These are phyloP conservation scores for Niebla homalea DNA, from an alignment of 495 filamentous ascomycete species.

Conservation along the genomic window DNA sequence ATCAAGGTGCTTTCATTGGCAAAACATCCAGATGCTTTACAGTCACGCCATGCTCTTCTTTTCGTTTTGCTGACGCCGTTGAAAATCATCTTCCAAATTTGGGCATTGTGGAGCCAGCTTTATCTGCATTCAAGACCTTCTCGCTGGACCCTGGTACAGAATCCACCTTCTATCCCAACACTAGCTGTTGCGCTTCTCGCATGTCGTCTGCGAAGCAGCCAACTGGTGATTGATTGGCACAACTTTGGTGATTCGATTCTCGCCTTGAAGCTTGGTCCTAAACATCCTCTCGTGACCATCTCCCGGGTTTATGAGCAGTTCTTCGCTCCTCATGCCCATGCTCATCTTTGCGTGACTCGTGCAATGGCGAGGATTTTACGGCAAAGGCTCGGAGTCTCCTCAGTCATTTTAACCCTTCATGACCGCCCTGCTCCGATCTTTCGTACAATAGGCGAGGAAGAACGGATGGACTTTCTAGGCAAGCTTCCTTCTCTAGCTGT, in stretches of 20 bases:
- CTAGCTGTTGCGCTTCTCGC: constrained; percentile 58
- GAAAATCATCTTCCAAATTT: constrained; percentile 76
- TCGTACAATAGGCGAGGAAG: constrained; percentile 44
- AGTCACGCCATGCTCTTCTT: constrained; percentile 55
- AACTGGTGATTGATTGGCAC: constrained; percentile 92
- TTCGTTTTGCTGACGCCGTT: constrained; percentile 71
- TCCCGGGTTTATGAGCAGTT: constrained; percentile 63
- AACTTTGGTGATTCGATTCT: constrained; percentile 98
- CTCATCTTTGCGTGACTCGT: constrained; percentile 75
- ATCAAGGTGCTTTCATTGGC: constrained; percentile 57
- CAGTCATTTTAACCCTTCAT: constrained; percentile 61
- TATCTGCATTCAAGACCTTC: constrained; percentile 58
- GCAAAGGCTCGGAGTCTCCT: constrained; percentile 44
- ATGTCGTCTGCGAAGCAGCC: constrained; percentile 66
- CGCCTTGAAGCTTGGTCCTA: constrained; percentile 44
- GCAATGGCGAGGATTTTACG: constrained; percentile 70
- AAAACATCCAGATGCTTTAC: constrained; percentile 45
- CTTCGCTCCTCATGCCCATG: constrained; percentile 53
- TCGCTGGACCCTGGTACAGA: constrained; percentile 81
- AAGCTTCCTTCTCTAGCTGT: constrained; percentile 23
- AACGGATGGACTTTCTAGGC: constrained; percentile 46
- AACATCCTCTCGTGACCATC: constrained; percentile 63
- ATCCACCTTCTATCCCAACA: constrained; percentile 90
- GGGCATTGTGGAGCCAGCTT: constrained; percentile 53
- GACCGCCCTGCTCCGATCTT: constrained; percentile 81